Base-by-base conservation (phyloP, 305 asterid species). In the Rubia tinctorum region DNA sequence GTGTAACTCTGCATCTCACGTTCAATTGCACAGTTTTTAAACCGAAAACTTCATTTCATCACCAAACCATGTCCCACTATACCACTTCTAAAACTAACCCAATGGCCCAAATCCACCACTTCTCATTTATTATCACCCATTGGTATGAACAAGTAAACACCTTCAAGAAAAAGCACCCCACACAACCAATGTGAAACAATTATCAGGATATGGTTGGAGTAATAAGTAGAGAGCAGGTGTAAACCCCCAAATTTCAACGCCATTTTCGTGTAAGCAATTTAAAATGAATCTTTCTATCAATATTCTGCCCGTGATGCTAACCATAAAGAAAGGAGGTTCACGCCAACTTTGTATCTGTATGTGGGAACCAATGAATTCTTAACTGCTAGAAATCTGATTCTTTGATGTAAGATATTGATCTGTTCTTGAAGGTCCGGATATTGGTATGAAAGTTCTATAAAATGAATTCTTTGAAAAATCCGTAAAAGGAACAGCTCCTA, bases 381-480 rank as follows among this genome's bases (percentile, higher is more conserved):
- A 69, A 51, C 45, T 68, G 63, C 43, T 53, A 18, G 7, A 30
- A 2, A 59, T n/a, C 4, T 75, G 67, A 43, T 68, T 37, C 74
- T 18, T 43, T 68, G 49, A n/a, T 18, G 25, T 37, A 18, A 44
- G 56, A 62, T 12, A 34, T 69, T 14, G 17, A 74, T 3, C 8
- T 4, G 47, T 37, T 49, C 51, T 34, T 40, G 20, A 60, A 69
- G 70, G 37, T 45, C 8, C 65, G 18, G 15, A 68, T n/a, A 59
- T 2, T 37, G 45, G 45, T 51, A 59, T n/a, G 27, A 13, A 20
- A 37, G 43, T 69, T 20, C 14, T 42, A 18, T 40, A 7, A 63
- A 30, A 15, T 18, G 9, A 8, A 34, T 47, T 49, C 55, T 53
- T 69, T 7, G 13, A 22, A 10, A 20, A n/a, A 8, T 30, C 64